Conservation (phyloP, 495 filamentous ascomycete species). For the Acidiella bohemica region DNA sequence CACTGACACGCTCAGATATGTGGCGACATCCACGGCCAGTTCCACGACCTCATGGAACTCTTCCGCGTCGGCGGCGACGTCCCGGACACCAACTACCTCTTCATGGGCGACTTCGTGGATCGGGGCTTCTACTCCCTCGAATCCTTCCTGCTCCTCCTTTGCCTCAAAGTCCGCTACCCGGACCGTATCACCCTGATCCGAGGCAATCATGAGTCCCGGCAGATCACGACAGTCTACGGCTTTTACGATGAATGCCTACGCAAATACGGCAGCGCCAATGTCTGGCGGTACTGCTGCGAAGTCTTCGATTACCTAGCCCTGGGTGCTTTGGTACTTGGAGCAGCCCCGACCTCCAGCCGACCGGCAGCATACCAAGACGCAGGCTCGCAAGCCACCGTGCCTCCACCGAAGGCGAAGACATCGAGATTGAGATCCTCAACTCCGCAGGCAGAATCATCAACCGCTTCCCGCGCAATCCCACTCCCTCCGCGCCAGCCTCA, state of each 20-base stretch:
- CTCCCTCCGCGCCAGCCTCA: no score
- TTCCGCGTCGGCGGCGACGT: conserved; percentile 92
- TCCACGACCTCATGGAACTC: conserved; percentile 97
- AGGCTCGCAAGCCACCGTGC: conserved; percentile 21
- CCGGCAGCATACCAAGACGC: conserved; percentile 30
- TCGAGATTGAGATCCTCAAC: conserved; percentile 87
- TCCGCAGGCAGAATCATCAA: conserved; percentile 63
- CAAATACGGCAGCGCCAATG: conserved; percentile 92
- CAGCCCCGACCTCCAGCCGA: conserved; percentile 53
- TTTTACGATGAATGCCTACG: conserved; percentile 98
- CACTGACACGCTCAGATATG: conserved; percentile 52
- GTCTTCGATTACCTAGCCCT: conserved; percentile 97
- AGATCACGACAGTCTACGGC: conserved; percentile 96
- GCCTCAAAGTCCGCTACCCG: conserved; percentile 93
- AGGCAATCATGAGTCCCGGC: conserved; percentile 91
- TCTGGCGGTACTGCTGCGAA: conserved; percentile 95
- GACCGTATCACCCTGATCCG: conserved; percentile 95
- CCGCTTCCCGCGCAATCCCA: conserved; percentile 44
- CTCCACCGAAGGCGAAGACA: conserved; percentile 46
- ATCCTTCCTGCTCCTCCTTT: conserved; percentile 85
- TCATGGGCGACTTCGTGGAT: conserved; percentile 87
- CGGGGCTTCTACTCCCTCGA: conserved; percentile 96
- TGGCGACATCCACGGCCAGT: conserved; percentile 65
- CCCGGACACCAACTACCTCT: conserved; percentile 95
- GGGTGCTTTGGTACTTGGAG: conserved; percentile 84